Percentiles rank a stretch among this genome's conserved stretches.
These are phyloP conservation scores for Colletotrichum noveboracense DNA, from an alignment of 2,329 filamentous ascomycete genomes.

Conservation along the genomic window DNA sequence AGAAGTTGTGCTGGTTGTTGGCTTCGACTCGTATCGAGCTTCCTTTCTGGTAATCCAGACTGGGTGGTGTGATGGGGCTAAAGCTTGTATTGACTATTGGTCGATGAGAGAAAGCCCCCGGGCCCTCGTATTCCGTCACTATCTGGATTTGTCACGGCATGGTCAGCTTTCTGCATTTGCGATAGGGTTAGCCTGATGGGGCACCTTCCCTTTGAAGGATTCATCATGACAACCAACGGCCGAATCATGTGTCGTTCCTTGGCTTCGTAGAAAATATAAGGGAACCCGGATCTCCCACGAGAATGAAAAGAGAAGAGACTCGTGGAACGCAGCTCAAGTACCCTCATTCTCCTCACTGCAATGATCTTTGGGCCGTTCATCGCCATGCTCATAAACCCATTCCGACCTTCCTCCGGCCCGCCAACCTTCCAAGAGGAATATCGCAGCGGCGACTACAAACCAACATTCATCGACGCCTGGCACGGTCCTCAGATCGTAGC, in stretches of 20 bases:
- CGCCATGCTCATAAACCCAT: not conserved
- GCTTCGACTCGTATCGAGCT: not conserved
- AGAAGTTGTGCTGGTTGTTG: not conserved
- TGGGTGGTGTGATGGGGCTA: not conserved
- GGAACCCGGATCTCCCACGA: not conserved
- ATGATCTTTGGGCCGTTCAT: not conserved
- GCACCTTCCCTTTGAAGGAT: not conserved
- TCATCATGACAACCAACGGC: not conserved
- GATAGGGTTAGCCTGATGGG: not conserved
- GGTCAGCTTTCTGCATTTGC: not conserved
- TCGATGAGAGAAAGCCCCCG: not conserved
- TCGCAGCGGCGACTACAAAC: not conserved
- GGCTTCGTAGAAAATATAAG: not conserved
- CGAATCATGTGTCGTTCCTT: not conserved
- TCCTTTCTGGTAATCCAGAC: not conserved
- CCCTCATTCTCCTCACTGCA: no score
- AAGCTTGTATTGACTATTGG: not conserved
- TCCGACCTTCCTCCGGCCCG: not conserved
- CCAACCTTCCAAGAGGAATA: conserved; percentile 4
- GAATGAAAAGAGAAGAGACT: not conserved
- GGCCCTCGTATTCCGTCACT: not conserved
- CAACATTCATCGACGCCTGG: conserved; percentile 6
- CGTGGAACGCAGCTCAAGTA: rapidly evolving
- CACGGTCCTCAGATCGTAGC: conserved; percentile 19
- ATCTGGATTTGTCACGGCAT: not conserved